phyloP scores from a whole-genome alignment of 148 eudicot species.

The Cornus suecica region DNA sequence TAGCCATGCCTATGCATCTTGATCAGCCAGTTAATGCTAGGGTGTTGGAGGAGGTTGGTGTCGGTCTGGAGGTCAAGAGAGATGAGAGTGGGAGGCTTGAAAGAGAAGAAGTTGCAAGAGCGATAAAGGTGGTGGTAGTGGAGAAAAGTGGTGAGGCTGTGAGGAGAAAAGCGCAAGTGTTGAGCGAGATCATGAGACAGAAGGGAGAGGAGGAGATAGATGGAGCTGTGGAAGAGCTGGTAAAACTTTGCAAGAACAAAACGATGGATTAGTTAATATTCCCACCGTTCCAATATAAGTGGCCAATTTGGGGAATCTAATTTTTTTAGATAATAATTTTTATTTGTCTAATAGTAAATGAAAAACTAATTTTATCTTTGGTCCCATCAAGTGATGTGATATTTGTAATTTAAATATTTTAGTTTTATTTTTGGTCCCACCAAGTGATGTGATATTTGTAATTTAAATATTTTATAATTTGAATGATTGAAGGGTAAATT shows the following conservation, averaged over 20 bases:
- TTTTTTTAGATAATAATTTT: too few relatives aligned
- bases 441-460: too few relatives aligned
- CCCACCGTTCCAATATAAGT: too few relatives aligned
- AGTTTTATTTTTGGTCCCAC: too few relatives aligned
- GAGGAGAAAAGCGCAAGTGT: conserved; percentile 17
- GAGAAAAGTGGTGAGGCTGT: conserved; percentile 11
- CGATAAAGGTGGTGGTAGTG: conserved; percentile 11
- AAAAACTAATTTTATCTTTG: too few relatives aligned
- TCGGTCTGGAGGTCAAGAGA: conserved; percentile 20
- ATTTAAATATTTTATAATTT: too few relatives aligned
- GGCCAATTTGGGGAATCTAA: too few relatives aligned
- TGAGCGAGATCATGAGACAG: conserved; percentile 1
- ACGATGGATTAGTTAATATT: too few relatives aligned
- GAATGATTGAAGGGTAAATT: too few relatives aligned
- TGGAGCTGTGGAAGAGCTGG: neutral
- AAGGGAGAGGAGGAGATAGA: conserved; percentile 13
- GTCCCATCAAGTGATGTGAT: too few relatives aligned
- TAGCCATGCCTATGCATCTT: conserved; percentile 25
- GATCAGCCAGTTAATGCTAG: conserved; percentile 33
- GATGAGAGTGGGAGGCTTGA: conserved; percentile 16
- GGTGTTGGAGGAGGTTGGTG: conserved; percentile 25
- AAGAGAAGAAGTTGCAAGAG: conserved; percentile 15
- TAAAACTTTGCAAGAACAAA: neutral
- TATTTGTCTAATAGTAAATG: too few relatives aligned
- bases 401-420: too few relatives aligned